Evolutionary conservation across 495 filamentous ascomycete species (phyloP).

Genomic region (Staphylotrichum longicolle): DNA sequence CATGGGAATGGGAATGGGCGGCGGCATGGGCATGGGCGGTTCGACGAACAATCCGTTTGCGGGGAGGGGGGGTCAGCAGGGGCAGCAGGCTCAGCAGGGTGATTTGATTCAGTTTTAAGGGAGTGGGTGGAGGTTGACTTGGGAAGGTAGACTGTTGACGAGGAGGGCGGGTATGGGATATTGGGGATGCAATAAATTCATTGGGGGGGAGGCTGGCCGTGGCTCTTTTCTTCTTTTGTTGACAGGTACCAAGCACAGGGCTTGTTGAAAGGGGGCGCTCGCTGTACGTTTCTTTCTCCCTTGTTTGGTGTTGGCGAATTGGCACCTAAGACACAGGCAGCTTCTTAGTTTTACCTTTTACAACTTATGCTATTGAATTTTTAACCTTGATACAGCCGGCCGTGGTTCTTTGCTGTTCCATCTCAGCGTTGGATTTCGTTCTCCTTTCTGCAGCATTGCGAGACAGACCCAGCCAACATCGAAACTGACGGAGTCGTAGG

Average conservation of each 20-base stretch:
- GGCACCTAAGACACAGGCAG: constrained; percentile 3
- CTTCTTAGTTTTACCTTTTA: constrained; percentile 14
- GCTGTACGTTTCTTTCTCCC: constrained; percentile 16
- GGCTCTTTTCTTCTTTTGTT: too few relatives aligned
- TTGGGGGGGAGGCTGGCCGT: not conserved
- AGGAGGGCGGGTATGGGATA: not conserved
- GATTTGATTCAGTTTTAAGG: constrained; percentile 87
- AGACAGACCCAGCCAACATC: too few relatives aligned
- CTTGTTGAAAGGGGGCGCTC: constrained; percentile 14
- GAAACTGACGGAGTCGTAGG: too few relatives aligned
- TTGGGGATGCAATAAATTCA: not conserved
- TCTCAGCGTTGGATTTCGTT: too few relatives aligned
- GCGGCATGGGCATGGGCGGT: constrained; percentile 36
- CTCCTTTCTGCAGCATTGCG: too few relatives aligned
- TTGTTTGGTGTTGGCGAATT: constrained; percentile 9
- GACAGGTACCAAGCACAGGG: not conserved
- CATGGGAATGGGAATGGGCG: constrained; percentile 37
- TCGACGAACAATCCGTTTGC: constrained; percentile 72
- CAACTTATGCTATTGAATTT: constrained; percentile 4
- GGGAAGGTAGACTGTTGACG: not conserved
- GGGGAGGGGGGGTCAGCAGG: constrained; percentile 52
- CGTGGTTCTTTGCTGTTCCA: too few relatives aligned
- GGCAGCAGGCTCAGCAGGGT: constrained; percentile 60
- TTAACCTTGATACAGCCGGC: not conserved
- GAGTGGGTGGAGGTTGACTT: not conserved